phyloP scores from a whole-genome alignment of 139 green algal species.

The Chloropicon primus region DNA sequence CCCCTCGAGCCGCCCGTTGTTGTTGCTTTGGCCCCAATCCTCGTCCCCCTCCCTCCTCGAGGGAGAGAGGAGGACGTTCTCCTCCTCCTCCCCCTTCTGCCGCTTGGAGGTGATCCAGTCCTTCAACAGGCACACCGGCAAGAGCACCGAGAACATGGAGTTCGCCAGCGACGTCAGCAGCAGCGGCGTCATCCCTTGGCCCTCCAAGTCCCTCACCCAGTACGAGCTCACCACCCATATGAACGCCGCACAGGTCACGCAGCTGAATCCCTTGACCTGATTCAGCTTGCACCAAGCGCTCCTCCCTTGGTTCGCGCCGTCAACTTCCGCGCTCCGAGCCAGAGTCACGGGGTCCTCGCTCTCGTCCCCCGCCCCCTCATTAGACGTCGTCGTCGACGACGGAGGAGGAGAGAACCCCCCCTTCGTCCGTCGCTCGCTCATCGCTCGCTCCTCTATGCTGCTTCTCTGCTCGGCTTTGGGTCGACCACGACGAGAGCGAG shows the following conservation, averaged over 20 bases:
- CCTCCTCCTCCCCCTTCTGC: background rate
- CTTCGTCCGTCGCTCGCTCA: too few species aligned
- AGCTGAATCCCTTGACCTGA: background rate
- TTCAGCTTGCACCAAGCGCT: background rate
- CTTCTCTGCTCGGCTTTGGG: too few species aligned
- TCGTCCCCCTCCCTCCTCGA: background rate
- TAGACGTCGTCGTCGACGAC: too few species aligned
- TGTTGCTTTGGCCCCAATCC: background rate
- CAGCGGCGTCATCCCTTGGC: background rate
- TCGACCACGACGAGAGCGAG: too few species aligned
- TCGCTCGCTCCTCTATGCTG: too few species aligned
- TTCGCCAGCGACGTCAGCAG: background rate
- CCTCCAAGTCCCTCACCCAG: background rate
- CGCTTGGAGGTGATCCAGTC: background rate
- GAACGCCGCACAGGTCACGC: background rate
- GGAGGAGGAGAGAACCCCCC: too few species aligned
- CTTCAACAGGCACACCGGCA: background rate
- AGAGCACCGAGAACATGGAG: background rate
- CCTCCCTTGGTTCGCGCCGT: too few species aligned
- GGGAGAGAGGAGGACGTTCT: background rate
- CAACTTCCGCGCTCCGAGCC: too few species aligned
- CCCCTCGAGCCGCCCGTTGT: background rate
- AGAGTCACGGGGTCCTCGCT: too few species aligned
- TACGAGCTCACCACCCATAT: background rate
- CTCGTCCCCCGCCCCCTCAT: too few species aligned